Conservation (phyloP, 352 stramenopile species). For the Globisporangium nodosum region DNA sequence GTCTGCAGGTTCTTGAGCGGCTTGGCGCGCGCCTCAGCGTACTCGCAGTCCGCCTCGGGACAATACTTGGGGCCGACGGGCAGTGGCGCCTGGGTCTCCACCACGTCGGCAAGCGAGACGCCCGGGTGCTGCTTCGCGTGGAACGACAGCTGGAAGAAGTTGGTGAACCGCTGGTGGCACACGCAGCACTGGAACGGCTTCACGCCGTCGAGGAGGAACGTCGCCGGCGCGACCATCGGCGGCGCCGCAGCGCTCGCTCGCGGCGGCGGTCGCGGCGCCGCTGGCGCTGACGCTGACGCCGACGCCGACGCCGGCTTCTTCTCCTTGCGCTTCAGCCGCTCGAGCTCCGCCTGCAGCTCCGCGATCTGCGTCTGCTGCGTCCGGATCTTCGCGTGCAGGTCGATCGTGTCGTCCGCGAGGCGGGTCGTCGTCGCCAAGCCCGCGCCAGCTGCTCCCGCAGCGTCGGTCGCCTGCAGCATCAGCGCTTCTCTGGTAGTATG, state of each 20-base stretch:
- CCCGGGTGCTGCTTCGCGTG: conserved; percentile 56
- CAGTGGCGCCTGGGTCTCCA: conserved; percentile 31
- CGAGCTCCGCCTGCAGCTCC: conserved; percentile 27
- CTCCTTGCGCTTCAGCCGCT: conserved; percentile 20
- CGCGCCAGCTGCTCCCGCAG: background rate
- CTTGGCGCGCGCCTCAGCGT: conserved; percentile 29
- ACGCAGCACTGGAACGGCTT: conserved; percentile 66
- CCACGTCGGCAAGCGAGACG: conserved; percentile 22
- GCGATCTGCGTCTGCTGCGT: conserved; percentile 45
- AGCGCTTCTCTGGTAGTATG: background rate
- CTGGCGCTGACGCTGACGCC: background rate
- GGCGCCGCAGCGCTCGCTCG: conserved; percentile 3
- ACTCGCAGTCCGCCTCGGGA: conserved; percentile 49
- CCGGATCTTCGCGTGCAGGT: conserved; percentile 31
- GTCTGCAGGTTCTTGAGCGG: conserved; percentile 65
- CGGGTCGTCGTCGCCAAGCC: background rate
- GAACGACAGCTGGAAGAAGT: conserved; percentile 71
- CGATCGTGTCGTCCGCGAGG: background rate
- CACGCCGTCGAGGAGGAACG: conserved; percentile 49
- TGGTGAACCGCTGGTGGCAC: conserved; percentile 47
- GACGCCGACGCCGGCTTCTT: background rate
- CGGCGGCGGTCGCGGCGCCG: background rate
- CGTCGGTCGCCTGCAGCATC: background rate
- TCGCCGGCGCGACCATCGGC: conserved; percentile 39
- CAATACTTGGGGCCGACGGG: conserved; percentile 59